phyloP scores from a whole-genome alignment of 495 filamentous ascomycete species.

The Amphirosellinia nigrospora region DNA sequence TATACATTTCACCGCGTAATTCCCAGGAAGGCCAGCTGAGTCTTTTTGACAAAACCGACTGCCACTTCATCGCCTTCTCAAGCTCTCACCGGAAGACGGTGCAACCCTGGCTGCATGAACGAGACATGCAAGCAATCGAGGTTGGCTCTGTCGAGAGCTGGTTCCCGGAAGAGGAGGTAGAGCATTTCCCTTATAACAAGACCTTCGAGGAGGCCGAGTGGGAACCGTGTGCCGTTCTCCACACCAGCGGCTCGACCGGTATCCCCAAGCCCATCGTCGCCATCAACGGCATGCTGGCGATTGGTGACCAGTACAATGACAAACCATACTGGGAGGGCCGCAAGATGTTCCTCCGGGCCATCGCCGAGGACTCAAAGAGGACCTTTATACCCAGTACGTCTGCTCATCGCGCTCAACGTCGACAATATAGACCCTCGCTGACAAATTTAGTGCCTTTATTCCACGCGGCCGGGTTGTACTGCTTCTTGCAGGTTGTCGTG shows the following conservation, averaged over 20 bases:
- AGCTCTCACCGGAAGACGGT: conserved; percentile 42
- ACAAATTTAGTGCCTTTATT: conserved; percentile 42
- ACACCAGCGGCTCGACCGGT: conserved; percentile 68
- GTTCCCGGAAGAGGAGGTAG: conserved; percentile 36
- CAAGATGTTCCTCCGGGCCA: conserved; percentile 31
- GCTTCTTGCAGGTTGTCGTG: conserved; percentile 35
- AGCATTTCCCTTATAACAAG: conserved; percentile 48
- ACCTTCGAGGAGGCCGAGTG: conserved; percentile 53
- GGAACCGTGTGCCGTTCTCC: conserved; percentile 56
- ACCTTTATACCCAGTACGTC: conserved; percentile 31
- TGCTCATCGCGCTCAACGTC: not conserved
- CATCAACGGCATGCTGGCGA: conserved; percentile 54
- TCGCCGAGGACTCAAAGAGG: conserved; percentile 15
- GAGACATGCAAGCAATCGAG: conserved; percentile 39
- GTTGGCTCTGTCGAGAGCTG: conserved; percentile 28
- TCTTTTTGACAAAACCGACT: conserved; percentile 51
- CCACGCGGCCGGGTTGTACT: conserved; percentile 43
- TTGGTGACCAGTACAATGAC: conserved; percentile 44
- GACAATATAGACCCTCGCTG: not conserved
- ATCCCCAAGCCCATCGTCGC: conserved; percentile 60
- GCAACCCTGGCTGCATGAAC: conserved; percentile 46
- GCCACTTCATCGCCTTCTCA: conserved; percentile 36
- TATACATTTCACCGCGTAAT: conserved; percentile 52
- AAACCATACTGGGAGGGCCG: conserved; percentile 35
- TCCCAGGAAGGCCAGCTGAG: conserved; percentile 51